Base-by-base conservation (phyloP, 2,329 filamentous ascomycete genomes). In the Blastomyces emzantsi region DNA sequence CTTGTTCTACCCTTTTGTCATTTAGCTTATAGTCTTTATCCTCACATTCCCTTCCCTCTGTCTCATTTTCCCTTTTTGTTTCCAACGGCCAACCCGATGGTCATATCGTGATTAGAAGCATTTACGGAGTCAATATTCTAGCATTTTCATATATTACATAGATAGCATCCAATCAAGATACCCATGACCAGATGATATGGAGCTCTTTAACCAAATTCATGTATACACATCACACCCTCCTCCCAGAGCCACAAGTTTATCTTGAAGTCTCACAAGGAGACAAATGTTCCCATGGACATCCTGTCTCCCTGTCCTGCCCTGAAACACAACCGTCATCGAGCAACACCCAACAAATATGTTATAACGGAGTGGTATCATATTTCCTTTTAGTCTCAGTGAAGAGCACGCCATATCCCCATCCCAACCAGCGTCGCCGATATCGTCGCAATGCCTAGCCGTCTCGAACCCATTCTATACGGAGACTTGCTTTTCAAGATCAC, bases 381-480 rank as follows among this genome's bases (percentile, higher is more conserved):
- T 19, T 45, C 5, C 36, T 13, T 39, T 13, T 8, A 2, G 36
- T 13, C 9, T 43, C 17, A 68, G 54, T 66, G 64, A n/a, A 67
- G 54, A 33, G 87, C 78, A 67, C 88, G 81, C 81, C 85, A 92
- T 28, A 92, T 72, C 0, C 89, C 89, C 77, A 91, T 80, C 72
- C 85, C 89, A 5, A 85, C 83, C 60, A 92, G 77, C 5, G 83
- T 83, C 11, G 88, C 76, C 5, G 89, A 90, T 64, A 90, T 87
- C 36, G 81, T 80, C 3, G 84, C 80, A 66, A 92, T 87, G 56
- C 88, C 89, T 47, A 85, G 69, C 69, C 83, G 84, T 65, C 90
- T 83, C 68, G 87, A 88, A 66, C 83, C 83, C 82, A 92, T 87
- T 65, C 89, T 88, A 71, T 92, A 87, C 69, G 85, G 82, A 33